These are phyloP conservation scores for Solanum stenotomum DNA, from an alignment of 257 asterid species.

Conservation along the genomic window DNA sequence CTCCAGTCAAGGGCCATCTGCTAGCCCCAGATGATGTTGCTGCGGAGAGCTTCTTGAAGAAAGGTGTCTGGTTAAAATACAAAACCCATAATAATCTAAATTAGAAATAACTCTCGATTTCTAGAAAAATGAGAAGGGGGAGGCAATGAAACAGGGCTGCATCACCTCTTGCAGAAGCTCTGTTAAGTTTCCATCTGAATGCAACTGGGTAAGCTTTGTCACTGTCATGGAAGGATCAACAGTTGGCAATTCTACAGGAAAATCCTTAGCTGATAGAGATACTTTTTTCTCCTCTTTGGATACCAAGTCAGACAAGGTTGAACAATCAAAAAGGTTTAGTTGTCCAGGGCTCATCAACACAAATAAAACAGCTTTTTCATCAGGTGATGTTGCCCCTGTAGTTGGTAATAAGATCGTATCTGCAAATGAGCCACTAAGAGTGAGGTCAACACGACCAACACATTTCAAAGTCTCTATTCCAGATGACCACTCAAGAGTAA, in stretches of 20 bases:
- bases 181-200: slow-evolving; percentile 27
- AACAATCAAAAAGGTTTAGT: slow-evolving; percentile 44
- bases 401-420: slow-evolving; percentile 60
- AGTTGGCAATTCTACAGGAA: slow-evolving; percentile 58
- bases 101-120: neutral
- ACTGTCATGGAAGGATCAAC: slow-evolving; percentile 63
- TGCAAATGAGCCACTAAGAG: slow-evolving; percentile 72
- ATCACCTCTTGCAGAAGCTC: slow-evolving; percentile 31
- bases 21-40: slow-evolving; percentile 30
- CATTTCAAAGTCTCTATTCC: slow-evolving; percentile 66
- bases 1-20: slow-evolving; percentile 72
- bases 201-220: slow-evolving; percentile 36
- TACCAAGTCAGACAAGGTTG: slow-evolving; percentile 34
- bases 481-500: slow-evolving; percentile 71
- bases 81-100: slow-evolving; percentile 1
- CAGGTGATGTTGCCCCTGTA: slow-evolving; percentile 34
- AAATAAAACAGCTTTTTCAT: slow-evolving; percentile 40
- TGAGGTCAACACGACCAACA: slow-evolving; percentile 56
- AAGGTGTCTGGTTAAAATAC: slow-evolving; percentile 29
- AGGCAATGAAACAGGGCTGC: neutral
- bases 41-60: slow-evolving; percentile 18
- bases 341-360: slow-evolving; percentile 68
- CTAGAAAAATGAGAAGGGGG: slow-evolving; percentile 1
- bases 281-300: slow-evolving; percentile 26
- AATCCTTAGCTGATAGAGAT: slow-evolving; percentile 34